Conservation (phyloP, 2,329 filamentous ascomycete genomes). For the Cytospora leucostoma region DNA sequence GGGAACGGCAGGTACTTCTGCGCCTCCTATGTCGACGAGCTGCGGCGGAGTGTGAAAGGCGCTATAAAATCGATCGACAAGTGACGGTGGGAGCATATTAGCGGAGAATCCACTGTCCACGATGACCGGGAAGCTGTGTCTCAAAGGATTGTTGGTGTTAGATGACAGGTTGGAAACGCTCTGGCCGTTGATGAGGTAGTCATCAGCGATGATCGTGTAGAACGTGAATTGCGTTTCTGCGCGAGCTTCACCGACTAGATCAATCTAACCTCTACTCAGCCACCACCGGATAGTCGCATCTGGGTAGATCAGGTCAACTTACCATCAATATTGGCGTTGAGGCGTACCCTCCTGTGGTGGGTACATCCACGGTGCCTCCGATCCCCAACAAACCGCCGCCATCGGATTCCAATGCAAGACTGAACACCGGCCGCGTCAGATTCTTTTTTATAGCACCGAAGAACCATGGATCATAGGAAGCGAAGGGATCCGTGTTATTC, state of each 20-base stretch:
- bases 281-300: too few relatives aligned
- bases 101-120: slow-evolving; percentile 23
- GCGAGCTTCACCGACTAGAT: slow-evolving; percentile 14
- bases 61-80: slow-evolving; percentile 31
- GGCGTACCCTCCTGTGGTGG: slow-evolving; percentile 8
- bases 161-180: background rate
- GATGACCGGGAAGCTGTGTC: slow-evolving; percentile 11
- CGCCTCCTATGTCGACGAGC: slow-evolving; percentile 28
- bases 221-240: slow-evolving; percentile 16
- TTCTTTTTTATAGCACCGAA: slow-evolving; percentile 18
- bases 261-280: background rate
- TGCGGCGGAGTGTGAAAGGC: slow-evolving; percentile 32
- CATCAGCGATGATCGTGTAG: slow-evolving; percentile 24
- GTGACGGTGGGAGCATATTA: slow-evolving; percentile 20
- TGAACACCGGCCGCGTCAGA: slow-evolving; percentile 19
- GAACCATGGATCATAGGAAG: slow-evolving; percentile 23
- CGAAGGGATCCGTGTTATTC: slow-evolving; percentile 5
- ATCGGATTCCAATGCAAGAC: slow-evolving; percentile 22
- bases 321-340: slow-evolving; percentile 22
- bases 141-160: background rate
- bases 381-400: slow-evolving; percentile 20
- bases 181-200: slow-evolving; percentile 21
- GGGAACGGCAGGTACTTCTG: slow-evolving; percentile 30
- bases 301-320: background rate
- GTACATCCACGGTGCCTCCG: slow-evolving; percentile 20